Percentiles rank a stretch among this genome's conserved stretches.
Conservation (phyloP, 148 eudicot species). For the Rhododendron williamsianum region DNA sequence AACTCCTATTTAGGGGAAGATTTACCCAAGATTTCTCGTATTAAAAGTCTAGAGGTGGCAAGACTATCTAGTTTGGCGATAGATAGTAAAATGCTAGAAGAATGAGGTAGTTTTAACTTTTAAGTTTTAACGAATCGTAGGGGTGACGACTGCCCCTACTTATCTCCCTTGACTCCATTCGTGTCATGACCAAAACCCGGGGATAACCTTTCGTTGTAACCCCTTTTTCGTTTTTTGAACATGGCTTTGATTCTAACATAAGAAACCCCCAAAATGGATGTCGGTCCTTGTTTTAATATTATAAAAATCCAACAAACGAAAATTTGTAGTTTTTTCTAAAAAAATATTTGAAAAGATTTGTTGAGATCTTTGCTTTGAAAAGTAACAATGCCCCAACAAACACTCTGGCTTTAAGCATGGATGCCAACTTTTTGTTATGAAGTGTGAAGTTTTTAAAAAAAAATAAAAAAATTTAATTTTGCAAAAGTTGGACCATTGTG, state of each 20-base stretch:
- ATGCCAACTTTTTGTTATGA: not conserved
- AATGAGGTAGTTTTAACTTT: too few relatives aligned
- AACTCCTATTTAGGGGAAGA: too few relatives aligned
- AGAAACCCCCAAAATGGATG: not conserved
- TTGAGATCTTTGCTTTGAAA: not conserved
- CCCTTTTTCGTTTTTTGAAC: not conserved
- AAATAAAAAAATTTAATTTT: not conserved
- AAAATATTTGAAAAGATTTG: not conserved
- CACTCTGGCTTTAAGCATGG: not conserved
- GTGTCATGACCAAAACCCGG: not conserved
- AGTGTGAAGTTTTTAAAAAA: not conserved
- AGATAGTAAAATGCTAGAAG: not conserved
- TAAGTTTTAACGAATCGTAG: not conserved
- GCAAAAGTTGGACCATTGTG: not conserved
- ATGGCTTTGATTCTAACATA: not conserved
- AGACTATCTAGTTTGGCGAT: not conserved
- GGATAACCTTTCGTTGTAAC: too few relatives aligned
- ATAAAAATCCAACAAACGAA: not conserved
- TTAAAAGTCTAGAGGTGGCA: not conserved
- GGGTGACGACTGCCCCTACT: not conserved
- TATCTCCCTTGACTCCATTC: not conserved
- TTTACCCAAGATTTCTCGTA: too few relatives aligned
- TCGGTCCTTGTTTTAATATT: not conserved
- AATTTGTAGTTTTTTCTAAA: not conserved
- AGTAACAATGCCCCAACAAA: slow-evolving; percentile 7